Evolutionary conservation across 495 filamentous ascomycete genomes (phyloP).

Genomic region (Aspergillus kassunensis): DNA sequence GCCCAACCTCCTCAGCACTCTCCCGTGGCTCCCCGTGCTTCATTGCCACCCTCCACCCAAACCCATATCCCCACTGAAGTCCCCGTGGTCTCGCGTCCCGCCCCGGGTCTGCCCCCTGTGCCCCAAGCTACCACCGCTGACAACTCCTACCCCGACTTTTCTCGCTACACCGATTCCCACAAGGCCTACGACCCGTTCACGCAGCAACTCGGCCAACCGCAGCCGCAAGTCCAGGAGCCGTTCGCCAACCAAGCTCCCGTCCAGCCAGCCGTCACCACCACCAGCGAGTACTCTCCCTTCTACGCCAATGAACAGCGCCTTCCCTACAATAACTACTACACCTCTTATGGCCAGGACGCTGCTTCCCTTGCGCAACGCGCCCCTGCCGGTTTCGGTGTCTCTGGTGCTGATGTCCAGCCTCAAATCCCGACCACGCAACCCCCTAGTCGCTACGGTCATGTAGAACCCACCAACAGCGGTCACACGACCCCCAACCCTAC

Average conservation of each 20-base stretch:
- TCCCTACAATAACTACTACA: conserved; percentile 80
- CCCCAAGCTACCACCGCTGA: conserved; percentile 50
- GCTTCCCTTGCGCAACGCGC: conserved; percentile 64
- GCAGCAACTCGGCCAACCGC: conserved; percentile 68
- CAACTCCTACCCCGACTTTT: conserved; percentile 52
- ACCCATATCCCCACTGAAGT: conserved; percentile 48
- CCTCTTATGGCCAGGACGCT: conserved; percentile 74
- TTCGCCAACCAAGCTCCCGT: conserved; percentile 54
- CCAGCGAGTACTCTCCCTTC: conserved; percentile 79
- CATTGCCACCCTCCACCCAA: conserved; percentile 73
- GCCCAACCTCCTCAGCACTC: conserved; percentile 93
- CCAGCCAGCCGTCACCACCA: conserved; percentile 55
- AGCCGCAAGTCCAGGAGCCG: conserved; percentile 53
- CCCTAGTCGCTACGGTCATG: conserved; percentile 63
- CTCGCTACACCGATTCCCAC: conserved; percentile 70
- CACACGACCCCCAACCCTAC: conserved; percentile 86
- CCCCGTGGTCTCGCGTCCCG: conserved; percentile 60
- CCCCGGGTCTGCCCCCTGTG: conserved; percentile 64
- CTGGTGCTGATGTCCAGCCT: conserved; percentile 67
- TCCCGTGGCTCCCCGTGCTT: conserved; percentile 83
- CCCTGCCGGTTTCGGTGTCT: conserved; percentile 59
- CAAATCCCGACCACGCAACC: conserved; percentile 69
- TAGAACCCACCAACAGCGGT: conserved; percentile 77
- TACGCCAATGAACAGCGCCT: conserved; percentile 80
- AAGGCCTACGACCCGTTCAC: conserved; percentile 88